These are phyloP conservation scores for Echinosophora koreensis DNA, from an alignment of 306 rosid species.

Conservation along the genomic window DNA sequence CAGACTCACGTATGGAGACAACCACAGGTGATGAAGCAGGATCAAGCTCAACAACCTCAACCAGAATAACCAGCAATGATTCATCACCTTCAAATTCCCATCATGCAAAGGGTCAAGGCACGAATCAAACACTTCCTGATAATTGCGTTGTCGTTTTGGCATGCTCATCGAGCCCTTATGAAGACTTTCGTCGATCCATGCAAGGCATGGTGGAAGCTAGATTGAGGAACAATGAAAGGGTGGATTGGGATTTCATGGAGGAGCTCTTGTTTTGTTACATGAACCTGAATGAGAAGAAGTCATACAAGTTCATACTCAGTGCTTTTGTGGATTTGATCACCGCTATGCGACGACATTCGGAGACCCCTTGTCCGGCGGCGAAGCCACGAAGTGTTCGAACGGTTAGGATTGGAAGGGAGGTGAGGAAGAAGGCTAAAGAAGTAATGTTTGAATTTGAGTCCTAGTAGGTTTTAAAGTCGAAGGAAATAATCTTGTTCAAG, in stretches of 20 bases:
- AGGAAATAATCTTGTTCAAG: no score
- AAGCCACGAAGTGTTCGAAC: constrained; percentile 53
- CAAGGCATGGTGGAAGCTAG: constrained; percentile 64
- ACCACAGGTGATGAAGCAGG: constrained; percentile 52
- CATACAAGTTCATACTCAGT: constrained; percentile 63
- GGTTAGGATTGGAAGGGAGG: constrained; percentile 33
- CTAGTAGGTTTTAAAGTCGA: background rate
- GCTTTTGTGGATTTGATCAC: constrained; percentile 75
- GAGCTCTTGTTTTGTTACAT: constrained; percentile 73
- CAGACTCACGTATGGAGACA: constrained; percentile 54
- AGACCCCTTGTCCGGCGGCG: constrained; percentile 2
- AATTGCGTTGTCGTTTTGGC: constrained; percentile 67
- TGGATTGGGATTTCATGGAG: constrained; percentile 90
- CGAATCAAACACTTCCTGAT: constrained; percentile 44
- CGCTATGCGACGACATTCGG: constrained; percentile 52
- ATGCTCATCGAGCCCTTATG: constrained; percentile 59
- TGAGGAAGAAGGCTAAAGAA: constrained; percentile 30
- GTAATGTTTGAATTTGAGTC: constrained; percentile 28
- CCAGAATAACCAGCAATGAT: constrained; percentile 24
- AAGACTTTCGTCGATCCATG: constrained; percentile 77
- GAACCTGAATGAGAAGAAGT: constrained; percentile 70
- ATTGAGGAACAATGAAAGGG: constrained; percentile 45
- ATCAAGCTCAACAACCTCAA: constrained; percentile 57
- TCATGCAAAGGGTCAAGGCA: background rate
- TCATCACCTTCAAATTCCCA: background rate